Evolutionary conservation across 495 filamentous ascomycete species (phyloP).

Genomic region (Aspergillus avenaceus): DNA sequence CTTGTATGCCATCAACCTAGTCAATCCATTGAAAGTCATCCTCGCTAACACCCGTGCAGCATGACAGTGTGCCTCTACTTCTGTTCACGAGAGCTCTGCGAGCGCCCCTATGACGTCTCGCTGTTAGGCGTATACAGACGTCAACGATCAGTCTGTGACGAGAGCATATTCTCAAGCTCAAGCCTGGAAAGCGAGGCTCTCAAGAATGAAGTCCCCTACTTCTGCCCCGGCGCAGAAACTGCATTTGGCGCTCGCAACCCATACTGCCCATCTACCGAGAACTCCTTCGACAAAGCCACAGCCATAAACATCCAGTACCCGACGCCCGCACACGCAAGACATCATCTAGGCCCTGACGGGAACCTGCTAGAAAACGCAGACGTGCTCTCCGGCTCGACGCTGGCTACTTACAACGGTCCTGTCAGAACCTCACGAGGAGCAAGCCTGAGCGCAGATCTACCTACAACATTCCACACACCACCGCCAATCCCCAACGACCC

Average conservation of each 20-base stretch:
- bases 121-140: conserved; percentile 36
- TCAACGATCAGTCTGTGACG: conserved; percentile 18
- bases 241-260: conserved; percentile 21
- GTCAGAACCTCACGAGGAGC: conserved; percentile 21
- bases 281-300: conserved; percentile 26
- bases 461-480: conserved; percentile 30
- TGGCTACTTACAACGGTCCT: conserved; percentile 24
- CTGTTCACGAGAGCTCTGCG: conserved; percentile 38
- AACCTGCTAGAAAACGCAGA: conserved; percentile 26
- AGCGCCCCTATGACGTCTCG: conserved; percentile 40
- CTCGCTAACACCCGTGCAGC: conserved; percentile 17
- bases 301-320: conserved; percentile 35
- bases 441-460: conserved; percentile 15
- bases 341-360: conserved; percentile 29
- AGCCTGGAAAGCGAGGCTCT: conserved; percentile 42
- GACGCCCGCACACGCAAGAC: conserved; percentile 26
- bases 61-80: conserved; percentile 38
- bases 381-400: conserved; percentile 25
- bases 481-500: conserved; percentile 18
- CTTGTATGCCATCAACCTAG: conserved; percentile 19
- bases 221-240: conserved; percentile 37
- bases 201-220: conserved; percentile 37
- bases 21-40: neutral
- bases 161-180: conserved; percentile 34
- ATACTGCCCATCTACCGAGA: conserved; percentile 25